These are phyloP conservation scores for Penicillium sp. DNA, from an alignment of 2,329 filamentous ascomycete species.

Conservation along the genomic window DNA sequence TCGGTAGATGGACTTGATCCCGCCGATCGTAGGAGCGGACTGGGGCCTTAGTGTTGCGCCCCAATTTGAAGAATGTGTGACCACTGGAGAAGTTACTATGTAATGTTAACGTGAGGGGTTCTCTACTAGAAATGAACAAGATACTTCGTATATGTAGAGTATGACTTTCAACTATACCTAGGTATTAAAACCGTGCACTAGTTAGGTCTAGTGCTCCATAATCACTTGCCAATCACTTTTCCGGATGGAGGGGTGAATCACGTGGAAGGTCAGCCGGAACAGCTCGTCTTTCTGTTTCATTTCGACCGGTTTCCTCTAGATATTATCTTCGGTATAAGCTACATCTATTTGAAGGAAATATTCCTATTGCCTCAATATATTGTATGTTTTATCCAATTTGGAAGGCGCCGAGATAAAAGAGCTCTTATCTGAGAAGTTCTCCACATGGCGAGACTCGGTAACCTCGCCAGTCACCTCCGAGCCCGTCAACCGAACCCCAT, in stretches of 20 bases:
- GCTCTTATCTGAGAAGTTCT: slow-evolving; percentile 3
- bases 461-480: slow-evolving; percentile 28
- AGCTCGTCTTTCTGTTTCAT: neutral
- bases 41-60: no score
- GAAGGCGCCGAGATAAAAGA: neutral
- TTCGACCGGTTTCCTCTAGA: neutral
- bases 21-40: no score
- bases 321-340: no score
- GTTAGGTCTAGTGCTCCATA: neutral
- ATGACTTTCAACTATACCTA: no score
- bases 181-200: neutral
- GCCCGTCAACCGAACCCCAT: slow-evolving; percentile 3
- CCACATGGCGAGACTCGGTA: slow-evolving; percentile 31
- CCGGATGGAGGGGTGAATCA: slow-evolving; percentile 3
- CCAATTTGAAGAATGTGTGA: no score
- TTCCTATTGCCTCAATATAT: neutral
- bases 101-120: no score
- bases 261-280: neutral
- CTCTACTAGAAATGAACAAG: neutral
- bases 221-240: neutral
- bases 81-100: no score
- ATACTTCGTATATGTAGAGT: no score
- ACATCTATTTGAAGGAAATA: neutral
- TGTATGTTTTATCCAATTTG: neutral
- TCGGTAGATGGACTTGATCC: no score